Percentiles rank a stretch among this genome's conserved stretches.
Evolutionary conservation across 768 basidiomycete species (phyloP).

Genomic region (Leccinum olivaceopallidum): DNA sequence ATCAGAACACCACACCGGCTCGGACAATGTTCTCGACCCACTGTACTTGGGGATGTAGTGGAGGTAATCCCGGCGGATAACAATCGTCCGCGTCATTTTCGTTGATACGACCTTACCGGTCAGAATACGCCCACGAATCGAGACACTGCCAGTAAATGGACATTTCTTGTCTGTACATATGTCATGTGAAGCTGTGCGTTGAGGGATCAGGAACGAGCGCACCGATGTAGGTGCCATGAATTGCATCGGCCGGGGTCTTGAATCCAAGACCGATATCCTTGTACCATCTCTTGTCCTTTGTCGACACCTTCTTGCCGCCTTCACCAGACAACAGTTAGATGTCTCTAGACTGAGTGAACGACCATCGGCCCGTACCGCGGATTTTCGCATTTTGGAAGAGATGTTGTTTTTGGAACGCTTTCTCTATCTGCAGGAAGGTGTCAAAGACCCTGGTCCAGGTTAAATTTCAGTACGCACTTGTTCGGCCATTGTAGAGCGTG

Average conservation of each 20-base stretch:
- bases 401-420: conserved; percentile 96
- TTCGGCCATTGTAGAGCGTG: conserved; percentile 52
- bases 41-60: conserved; percentile 99
- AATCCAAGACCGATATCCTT: conserved; percentile 98
- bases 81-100: conserved; percentile 98
- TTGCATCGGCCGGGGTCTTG: conserved; percentile 95
- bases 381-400: conserved; percentile 98
- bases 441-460: not conserved
- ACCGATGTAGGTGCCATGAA: conserved; percentile 97
- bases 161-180: conserved; percentile 90
- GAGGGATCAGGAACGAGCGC: conserved; percentile 34
- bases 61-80: conserved; percentile 93
- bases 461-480: conserved; percentile 42
- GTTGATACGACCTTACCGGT: conserved; percentile 98
- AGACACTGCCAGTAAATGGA: conserved; percentile 95
- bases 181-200: not conserved
- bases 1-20: conserved; percentile 11
- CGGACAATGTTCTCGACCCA: conserved; percentile 42
- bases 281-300: conserved; percentile 98
- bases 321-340: conserved; percentile 17
- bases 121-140: conserved; percentile 98
- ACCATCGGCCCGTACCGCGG: conserved; percentile 63
- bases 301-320: conserved; percentile 87
- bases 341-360: conserved; percentile 4
- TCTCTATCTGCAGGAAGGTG: conserved; percentile 70